These are phyloP conservation scores for Lathyrus aphaca DNA, from an alignment of 306 rosid species.

Conservation along the genomic window DNA sequence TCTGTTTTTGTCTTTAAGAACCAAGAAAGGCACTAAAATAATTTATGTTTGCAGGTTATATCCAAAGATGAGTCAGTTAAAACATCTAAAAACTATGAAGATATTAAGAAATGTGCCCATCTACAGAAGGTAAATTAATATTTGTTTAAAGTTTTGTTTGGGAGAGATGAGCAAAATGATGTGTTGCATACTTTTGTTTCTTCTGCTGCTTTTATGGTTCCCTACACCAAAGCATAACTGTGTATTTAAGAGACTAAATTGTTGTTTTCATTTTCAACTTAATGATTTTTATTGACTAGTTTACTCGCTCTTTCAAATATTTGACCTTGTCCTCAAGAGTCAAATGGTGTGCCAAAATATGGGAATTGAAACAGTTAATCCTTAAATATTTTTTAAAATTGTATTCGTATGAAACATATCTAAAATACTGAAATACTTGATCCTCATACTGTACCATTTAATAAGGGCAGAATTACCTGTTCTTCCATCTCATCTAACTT, in stretches of 20 bases:
- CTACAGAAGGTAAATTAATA: slow-evolving; percentile 73
- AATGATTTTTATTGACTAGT: background rate
- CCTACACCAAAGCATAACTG: background rate
- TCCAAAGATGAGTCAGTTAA: slow-evolving; percentile 97
- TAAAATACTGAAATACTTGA: slow-evolving; percentile 11
- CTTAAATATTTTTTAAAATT: background rate
- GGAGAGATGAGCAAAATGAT: background rate
- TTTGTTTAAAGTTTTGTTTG: slow-evolving; percentile 22
- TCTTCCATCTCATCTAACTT: background rate
- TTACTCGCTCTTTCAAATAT: background rate
- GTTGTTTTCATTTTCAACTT: slow-evolving; percentile 24
- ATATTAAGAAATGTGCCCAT: slow-evolving; percentile 72
- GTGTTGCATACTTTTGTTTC: background rate
- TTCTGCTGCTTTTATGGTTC: slow-evolving; percentile 1
- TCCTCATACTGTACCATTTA: background rate
- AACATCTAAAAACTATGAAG: slow-evolving; percentile 78
- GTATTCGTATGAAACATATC: slow-evolving; percentile 2
- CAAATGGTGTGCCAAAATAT: slow-evolving; percentile 16
- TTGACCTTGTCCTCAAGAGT: background rate
- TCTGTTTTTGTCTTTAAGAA: background rate
- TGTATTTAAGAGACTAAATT: background rate
- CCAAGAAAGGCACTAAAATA: background rate
- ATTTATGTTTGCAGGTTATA: slow-evolving; percentile 66
- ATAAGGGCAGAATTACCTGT: background rate
- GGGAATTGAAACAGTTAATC: background rate